Evolutionary conservation across 345 rosid species (phyloP).

Genomic region (Rhodomyrtus tomentosa): DNA sequence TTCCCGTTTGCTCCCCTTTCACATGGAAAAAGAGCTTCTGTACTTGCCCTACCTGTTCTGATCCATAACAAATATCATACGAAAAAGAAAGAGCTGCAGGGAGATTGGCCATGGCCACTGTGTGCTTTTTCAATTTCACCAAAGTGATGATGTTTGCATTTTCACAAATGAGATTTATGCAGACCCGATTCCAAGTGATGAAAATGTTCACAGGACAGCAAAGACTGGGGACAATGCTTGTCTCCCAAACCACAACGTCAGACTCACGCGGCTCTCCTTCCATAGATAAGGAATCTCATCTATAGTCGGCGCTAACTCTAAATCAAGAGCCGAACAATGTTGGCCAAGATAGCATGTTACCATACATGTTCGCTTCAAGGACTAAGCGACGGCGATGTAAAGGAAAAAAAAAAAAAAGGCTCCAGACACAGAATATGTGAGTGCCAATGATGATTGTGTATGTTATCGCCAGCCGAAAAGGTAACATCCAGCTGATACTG

Average conservation of each 20-base stretch:
- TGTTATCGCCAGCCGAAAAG: not conserved
- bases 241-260: not conserved
- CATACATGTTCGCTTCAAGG: not conserved
- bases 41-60: not conserved
- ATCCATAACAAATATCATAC: not conserved
- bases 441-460: not conserved
- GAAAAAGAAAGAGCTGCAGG: not conserved
- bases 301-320: not conserved
- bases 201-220: not conserved
- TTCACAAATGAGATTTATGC: not conserved
- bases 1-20: not conserved
- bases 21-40: not conserved
- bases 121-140: not conserved
- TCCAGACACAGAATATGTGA: not conserved
- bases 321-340: not conserved
- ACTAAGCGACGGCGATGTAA: not conserved
- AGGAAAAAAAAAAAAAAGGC: not conserved
- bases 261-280: not conserved
- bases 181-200: not conserved
- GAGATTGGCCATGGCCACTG: not conserved
- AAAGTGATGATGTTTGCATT: not conserved
- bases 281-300: not conserved
- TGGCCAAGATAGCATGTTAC: not conserved
- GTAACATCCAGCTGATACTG: not conserved
- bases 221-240: not conserved